A percentile compares a stretch with the other conserved stretches of the same genome.
These are phyloP conservation scores for Penicillium verhagenii DNA, from an alignment of 495 filamentous ascomycete genomes.

Conservation along the genomic window DNA sequence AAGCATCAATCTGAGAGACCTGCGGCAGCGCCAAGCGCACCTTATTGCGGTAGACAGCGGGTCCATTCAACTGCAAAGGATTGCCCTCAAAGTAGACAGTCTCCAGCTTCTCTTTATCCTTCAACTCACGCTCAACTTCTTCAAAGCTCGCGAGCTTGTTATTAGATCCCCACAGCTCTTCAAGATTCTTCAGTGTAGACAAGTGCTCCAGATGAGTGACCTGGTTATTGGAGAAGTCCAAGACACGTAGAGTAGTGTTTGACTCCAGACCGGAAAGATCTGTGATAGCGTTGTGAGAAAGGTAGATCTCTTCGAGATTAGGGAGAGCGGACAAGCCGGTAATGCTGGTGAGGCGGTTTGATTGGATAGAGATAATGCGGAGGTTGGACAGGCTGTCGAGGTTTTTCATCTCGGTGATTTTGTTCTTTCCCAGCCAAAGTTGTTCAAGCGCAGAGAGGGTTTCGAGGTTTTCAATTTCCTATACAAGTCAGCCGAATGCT, in stretches of 20 bases:
- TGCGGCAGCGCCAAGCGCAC: constrained; percentile 82
- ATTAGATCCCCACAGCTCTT: constrained; percentile 94
- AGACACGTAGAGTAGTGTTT: constrained; percentile 66
- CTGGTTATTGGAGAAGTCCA: constrained; percentile 91
- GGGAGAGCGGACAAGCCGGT: constrained; percentile 67
- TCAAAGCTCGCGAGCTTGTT: constrained; percentile 76
- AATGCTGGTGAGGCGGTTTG: constrained; percentile 85
- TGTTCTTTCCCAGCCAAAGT: constrained; percentile 98
- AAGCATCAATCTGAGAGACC: constrained; percentile 92
- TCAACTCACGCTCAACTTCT: constrained; percentile 79
- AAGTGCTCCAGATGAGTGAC: constrained; percentile 72
- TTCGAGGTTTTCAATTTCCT: constrained; percentile 87
- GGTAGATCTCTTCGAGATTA: constrained; percentile 92
- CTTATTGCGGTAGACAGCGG: constrained; percentile 89
- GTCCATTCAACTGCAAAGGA: constrained; percentile 73
- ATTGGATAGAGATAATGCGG: constrained; percentile 91
- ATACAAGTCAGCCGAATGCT: neutral
- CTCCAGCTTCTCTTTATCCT: constrained; percentile 71
- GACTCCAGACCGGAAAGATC: constrained; percentile 71
- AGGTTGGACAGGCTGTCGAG: constrained; percentile 73
- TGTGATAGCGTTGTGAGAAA: constrained; percentile 93
- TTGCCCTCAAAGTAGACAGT: constrained; percentile 99
- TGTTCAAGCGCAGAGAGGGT: constrained; percentile 72
- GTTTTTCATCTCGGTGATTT: constrained; percentile 82
- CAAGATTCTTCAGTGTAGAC: constrained; percentile 64